Percentiles rank a stretch among this genome's conserved stretches.
Conservation (phyloP, 257 asterid genomes). For the Solanum paucissectum region DNA sequence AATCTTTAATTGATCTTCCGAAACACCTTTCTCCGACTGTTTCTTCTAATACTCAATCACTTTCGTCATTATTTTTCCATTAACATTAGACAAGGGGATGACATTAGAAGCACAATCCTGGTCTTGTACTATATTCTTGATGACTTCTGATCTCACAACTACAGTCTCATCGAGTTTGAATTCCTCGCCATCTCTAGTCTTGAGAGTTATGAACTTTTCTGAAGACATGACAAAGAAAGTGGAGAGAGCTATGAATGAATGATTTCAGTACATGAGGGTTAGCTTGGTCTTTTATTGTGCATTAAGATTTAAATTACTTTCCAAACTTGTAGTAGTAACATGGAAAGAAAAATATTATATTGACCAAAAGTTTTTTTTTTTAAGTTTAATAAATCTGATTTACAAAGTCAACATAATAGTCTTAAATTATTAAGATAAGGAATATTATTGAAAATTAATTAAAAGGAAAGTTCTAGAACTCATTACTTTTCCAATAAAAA, state of each 20-base stretch:
- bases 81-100: not conserved
- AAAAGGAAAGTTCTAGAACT: too few relatives aligned
- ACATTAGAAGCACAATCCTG: not conserved
- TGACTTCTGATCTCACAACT: not conserved
- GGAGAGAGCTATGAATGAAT: not conserved
- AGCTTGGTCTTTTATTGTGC: too few relatives aligned
- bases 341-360: too few relatives aligned
- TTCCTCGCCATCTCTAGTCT: not conserved
- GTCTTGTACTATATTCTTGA: not conserved
- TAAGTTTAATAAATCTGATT: too few relatives aligned
- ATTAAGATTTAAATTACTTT: not conserved
- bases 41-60: not conserved
- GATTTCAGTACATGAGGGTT: not conserved
- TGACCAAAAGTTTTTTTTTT: too few relatives aligned
- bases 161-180: not conserved
- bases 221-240: not conserved
- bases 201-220: not conserved
- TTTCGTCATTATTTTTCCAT: not conserved
- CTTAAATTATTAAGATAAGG: too few relatives aligned
- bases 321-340: too few relatives aligned
- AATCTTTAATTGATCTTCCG: not conserved
- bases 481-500: too few relatives aligned
- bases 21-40: too few relatives aligned
- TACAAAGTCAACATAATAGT: too few relatives aligned
- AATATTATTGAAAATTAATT: too few relatives aligned